Conservation (phyloP, 2,329 filamentous ascomycete species). For the Apiospora malaysiana region DNA sequence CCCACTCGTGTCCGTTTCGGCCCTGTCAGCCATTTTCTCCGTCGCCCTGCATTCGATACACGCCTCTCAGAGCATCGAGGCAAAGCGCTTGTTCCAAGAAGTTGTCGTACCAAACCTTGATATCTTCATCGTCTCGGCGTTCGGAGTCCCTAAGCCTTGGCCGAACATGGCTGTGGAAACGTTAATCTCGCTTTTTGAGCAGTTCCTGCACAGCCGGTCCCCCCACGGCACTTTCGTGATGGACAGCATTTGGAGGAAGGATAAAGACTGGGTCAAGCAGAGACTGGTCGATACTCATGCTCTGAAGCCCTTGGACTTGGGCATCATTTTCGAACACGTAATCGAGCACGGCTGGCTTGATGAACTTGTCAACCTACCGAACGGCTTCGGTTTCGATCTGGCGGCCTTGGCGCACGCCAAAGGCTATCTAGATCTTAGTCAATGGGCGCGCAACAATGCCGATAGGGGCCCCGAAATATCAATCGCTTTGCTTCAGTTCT, state of each 20-base stretch:
- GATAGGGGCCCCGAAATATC: slow-evolving; percentile 73
- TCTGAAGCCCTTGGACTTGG: slow-evolving; percentile 69
- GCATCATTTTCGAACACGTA: slow-evolving; percentile 78
- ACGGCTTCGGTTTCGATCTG: slow-evolving; percentile 86
- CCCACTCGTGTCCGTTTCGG: slow-evolving; percentile 86
- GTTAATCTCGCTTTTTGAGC: slow-evolving; percentile 77
- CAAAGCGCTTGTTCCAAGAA: slow-evolving; percentile 69
- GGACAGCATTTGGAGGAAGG: slow-evolving; percentile 89
- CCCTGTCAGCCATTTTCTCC: slow-evolving; percentile 73
- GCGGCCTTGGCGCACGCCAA: slow-evolving; percentile 84
- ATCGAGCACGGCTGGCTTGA: slow-evolving; percentile 84
- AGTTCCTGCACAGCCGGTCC: slow-evolving; percentile 80
- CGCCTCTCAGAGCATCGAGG: slow-evolving; percentile 67
- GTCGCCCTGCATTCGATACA: slow-evolving; percentile 66
- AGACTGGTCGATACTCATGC: slow-evolving; percentile 81
- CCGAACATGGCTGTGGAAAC: slow-evolving; percentile 76
- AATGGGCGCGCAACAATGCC: slow-evolving; percentile 78
- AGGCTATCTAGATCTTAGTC: slow-evolving; percentile 77
- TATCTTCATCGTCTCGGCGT: slow-evolving; percentile 79
- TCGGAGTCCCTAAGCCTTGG: slow-evolving; percentile 80
- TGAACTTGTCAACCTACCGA: slow-evolving; percentile 77
- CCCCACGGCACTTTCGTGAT: slow-evolving; percentile 86
- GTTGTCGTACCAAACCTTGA: slow-evolving; percentile 76
- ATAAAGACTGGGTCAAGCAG: slow-evolving; percentile 83
- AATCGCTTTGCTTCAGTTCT: slow-evolving; percentile 75